A percentile compares a stretch with the other conserved stretches of the same genome.
Conservation (phyloP, 1,284 basidiomycete species). For the Sutorius eximius region DNA sequence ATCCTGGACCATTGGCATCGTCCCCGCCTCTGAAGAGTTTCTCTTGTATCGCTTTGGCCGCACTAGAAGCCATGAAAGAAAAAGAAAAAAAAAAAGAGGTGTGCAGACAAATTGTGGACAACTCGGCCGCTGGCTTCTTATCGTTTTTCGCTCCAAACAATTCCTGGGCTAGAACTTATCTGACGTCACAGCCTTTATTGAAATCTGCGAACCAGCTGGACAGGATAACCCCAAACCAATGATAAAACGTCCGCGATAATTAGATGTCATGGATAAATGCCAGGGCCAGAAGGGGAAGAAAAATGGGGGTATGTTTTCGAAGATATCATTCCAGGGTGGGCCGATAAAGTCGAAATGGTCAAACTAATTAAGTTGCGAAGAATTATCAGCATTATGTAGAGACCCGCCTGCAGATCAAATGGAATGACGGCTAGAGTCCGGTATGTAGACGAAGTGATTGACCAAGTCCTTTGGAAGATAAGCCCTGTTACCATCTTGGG, state of each 20-base stretch:
- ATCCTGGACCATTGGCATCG: slow-evolving; percentile 19
- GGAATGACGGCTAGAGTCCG: slow-evolving; percentile 18
- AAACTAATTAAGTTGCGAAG: slow-evolving; percentile 23
- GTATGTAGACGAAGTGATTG: slow-evolving; percentile 13
- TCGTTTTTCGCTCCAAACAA: background rate
- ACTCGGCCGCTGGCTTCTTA: slow-evolving; percentile 4
- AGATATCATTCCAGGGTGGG: slow-evolving; percentile 15
- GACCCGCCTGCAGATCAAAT: slow-evolving; percentile 36
- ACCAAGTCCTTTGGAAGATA: slow-evolving; percentile 9
- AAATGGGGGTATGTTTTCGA: slow-evolving; percentile 27
- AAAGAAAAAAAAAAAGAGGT: background rate
- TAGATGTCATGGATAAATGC: slow-evolving; percentile 1
- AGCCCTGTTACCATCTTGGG: slow-evolving; percentile 25
- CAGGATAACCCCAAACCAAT: background rate
- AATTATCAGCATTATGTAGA: slow-evolving; percentile 17
- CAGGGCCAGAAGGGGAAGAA: background rate
- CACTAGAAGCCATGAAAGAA: slow-evolving; percentile 40
- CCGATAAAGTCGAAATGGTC: slow-evolving; percentile 14
- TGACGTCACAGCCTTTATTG: slow-evolving; percentile 25
- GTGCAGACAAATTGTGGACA: background rate
- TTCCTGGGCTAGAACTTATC: slow-evolving; percentile 5
- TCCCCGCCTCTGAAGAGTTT: slow-evolving; percentile 67
- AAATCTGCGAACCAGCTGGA: slow-evolving; percentile 12
- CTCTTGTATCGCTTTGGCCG: slow-evolving; percentile 66
- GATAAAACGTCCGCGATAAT: background rate